These are phyloP conservation scores for Lepidium sativum DNA, from an alignment of 345 rosid genomes.

Conservation along the genomic window DNA sequence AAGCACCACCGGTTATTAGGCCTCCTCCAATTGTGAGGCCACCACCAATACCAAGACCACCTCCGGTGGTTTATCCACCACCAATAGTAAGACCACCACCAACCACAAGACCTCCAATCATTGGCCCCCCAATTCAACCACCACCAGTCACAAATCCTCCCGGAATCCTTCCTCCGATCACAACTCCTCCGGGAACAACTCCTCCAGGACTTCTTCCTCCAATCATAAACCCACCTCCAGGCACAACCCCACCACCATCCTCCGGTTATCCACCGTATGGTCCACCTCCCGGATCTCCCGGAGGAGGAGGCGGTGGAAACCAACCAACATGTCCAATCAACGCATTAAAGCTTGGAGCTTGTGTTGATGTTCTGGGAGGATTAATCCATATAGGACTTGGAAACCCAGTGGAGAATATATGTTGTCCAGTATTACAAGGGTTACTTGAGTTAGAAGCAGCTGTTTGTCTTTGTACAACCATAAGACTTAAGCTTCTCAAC, in stretches of 20 bases:
- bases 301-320: conserved; percentile 31
- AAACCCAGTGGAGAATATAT: conserved; percentile 54
- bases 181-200: conserved; percentile 20
- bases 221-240: conserved; percentile 32
- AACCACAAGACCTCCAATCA: conserved; percentile 21
- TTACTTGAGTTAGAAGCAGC: conserved; percentile 68
- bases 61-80: conserved; percentile 38
- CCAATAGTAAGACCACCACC: conserved; percentile 32
- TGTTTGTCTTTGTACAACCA: conserved; percentile 63
- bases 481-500: conserved; percentile 66
- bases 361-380: conserved; percentile 65
- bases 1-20: conserved; percentile 31
- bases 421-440: conserved; percentile 66
- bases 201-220: conserved; percentile 37
- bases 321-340: conserved; percentile 55
- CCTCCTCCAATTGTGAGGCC: conserved; percentile 40
- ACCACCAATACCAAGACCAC: conserved; percentile 22
- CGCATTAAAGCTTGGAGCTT: conserved; percentile 57
- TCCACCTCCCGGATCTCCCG: conserved; percentile 28
- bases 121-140: conserved; percentile 29
- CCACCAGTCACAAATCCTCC: conserved; percentile 23
- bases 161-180: conserved; percentile 22
- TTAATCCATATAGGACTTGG: conserved; percentile 65
- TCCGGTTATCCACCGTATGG: conserved; percentile 43
- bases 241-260: conserved; percentile 38